These are phyloP conservation scores for Clarireedia monteithiana DNA, from an alignment of 2,329 filamentous ascomycete species.

Conservation along the genomic window DNA sequence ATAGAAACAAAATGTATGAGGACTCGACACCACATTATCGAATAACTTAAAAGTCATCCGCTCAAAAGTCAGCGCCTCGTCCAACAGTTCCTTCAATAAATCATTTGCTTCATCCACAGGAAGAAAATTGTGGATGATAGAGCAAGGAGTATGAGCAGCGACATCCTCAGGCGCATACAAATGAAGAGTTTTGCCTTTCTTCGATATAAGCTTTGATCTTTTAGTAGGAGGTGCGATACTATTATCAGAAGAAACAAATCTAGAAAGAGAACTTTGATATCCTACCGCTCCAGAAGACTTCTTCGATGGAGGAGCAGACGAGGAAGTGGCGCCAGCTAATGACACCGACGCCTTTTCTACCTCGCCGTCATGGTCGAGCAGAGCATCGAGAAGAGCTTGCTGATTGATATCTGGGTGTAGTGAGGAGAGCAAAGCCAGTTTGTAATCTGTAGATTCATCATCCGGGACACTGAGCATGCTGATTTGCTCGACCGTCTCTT, in stretches of 20 bases:
- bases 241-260: constrained; percentile 31
- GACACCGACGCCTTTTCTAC: constrained; percentile 56
- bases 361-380: constrained; percentile 71
- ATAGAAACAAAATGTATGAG: constrained; percentile 78
- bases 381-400: constrained; percentile 65
- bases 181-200: constrained; percentile 75
- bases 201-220: constrained; percentile 49
- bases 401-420: constrained; percentile 59
- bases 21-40: constrained; percentile 76
- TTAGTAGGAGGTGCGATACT: constrained; percentile 25
- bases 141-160: constrained; percentile 77
- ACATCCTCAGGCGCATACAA: constrained; percentile 78
- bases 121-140: constrained; percentile 87
- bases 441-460: constrained; percentile 81
- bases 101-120: constrained; percentile 61
- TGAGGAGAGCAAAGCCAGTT: constrained; percentile 76
- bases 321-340: constrained; percentile 33
- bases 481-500: constrained; percentile 13
- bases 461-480: constrained; percentile 22
- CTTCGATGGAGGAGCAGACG: constrained; percentile 15
- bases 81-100: constrained; percentile 67
- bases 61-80: constrained; percentile 64
- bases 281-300: constrained; percentile 32
- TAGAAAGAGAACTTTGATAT: constrained; percentile 56
- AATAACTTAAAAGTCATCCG: constrained; percentile 76